Base-by-base conservation (phyloP, 2,329 filamentous ascomycete genomes). In the Monilinia fructigena region DNA sequence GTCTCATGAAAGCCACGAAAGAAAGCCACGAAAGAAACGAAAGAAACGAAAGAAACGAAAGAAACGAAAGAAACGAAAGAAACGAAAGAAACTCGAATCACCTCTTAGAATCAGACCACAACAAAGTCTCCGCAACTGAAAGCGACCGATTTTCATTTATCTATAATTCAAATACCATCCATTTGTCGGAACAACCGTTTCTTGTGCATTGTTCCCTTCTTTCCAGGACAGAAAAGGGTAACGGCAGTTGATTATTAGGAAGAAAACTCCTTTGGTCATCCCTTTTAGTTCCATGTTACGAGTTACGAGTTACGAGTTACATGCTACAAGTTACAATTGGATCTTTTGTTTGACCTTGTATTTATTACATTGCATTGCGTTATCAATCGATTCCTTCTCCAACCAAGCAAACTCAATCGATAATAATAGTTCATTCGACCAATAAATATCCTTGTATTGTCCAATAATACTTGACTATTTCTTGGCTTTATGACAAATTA, bases 21-120 rank as follows among this genome's bases (percentile, higher is more conserved):
- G 28, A 28, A 28, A 28, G 28, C 28, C 28, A 28, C 28, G 28
- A 28, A 28, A 28, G 28, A 28, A 28, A 28, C 28, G 28, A 40
- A 40, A 59, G 42, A 47, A 40, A 52, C 31, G 28, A 28, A 28
- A 28, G 28, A 28, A 28, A 28, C 28, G 28, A 40, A 40, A 59
- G 42, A 23, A 23, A 28, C 47, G 42, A 28, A 28, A 28, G 28
- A 28, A 28, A 28, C 28, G 28, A 28, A 28, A 28, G 28, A 28
- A 28, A 28, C 28, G 28, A 40, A 40, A 59, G 42, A 47, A 40
- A 52, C 31, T 40, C 59, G 47, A 62, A 28, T 62, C 59, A 45
- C 31, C 7, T 6, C 5, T 35, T 35, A 8, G 31, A 35, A 35
- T 35, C 28, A 28, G 4, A 1, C 31, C 31, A 35, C 31, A 35